Evolutionary conservation across 1,284 basidiomycete species (phyloP), one percentile per base, ranked within the genome.

Genomic region (Peniophora sp.): DNA sequence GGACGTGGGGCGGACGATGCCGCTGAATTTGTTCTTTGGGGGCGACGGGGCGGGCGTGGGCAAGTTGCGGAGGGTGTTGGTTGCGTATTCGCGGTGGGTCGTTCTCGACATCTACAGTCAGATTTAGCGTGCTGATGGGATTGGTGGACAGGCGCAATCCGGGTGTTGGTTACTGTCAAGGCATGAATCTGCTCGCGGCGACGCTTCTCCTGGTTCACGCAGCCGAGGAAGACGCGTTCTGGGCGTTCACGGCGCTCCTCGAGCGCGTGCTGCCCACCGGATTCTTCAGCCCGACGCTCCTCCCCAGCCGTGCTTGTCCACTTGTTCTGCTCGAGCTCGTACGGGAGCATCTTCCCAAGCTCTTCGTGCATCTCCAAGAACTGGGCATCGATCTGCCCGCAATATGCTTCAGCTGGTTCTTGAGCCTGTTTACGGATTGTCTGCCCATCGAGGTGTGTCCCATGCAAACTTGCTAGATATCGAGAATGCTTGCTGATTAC

Each of bases 331-430:
- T 89, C 24, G 92, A 97, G 58, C 88, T 93, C 51, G 88, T 98
- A 1, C 79, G 81, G 36, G 85, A 91, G 54, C 68, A 79, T 47
- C 71, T 87, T 18, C 96, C 96, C 0, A 84, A 81, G 62, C 68
- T 97, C 1, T 77, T 85, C 48, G 63, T 69, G 0, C 94, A 98
- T 61, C 75, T 99, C 20, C 75, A 73, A 3, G 77, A 83, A 15
- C 78, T 97, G 0, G 89, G 86, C 2, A 85, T 98, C 2, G 95
- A 99, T 63, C 75, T 99, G 3, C 85, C 88, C 1, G 94, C 94
- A 0, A 92, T 98, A 52, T 97, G 92, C 52, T 98, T 98, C 70
- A 95, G 94, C 2, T 99, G 96, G 96, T 97, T 98, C 71, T 72
- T 99, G 36, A 95, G 92, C 3, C 72, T 99, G 17, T 99, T 97